Conservation (phyloP, 306 rosid genomes). For the Albizia julibrissin region DNA sequence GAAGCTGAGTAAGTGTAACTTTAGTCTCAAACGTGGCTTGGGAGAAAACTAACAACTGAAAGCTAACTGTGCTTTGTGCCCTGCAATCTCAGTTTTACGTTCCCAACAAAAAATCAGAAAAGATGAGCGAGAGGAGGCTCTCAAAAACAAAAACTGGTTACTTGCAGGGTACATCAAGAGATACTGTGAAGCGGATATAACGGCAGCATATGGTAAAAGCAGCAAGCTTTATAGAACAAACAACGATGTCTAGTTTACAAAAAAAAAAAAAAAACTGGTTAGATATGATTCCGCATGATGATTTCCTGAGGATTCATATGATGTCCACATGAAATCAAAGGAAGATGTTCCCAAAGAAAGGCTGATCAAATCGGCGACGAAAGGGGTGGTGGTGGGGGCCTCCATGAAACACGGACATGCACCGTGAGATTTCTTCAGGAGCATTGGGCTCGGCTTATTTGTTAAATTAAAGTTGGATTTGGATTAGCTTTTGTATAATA, state of each 20-base stretch:
- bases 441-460: slow-evolving; percentile 2
- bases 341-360: background rate
- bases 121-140: background rate
- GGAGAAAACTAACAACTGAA: too few species aligned
- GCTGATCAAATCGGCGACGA: slow-evolving; percentile 24
- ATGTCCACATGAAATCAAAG: background rate
- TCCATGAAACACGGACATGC: slow-evolving; percentile 20
- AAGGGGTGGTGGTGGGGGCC: slow-evolving; percentile 32
- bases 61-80: too few species aligned
- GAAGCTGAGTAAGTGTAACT: background rate
- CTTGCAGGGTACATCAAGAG: background rate
- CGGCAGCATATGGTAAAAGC: background rate
- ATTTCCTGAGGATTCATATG: background rate
- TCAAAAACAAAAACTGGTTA: background rate
- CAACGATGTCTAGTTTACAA: background rate
- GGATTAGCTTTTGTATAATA: too few species aligned
- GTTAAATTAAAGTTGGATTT: slow-evolving; percentile 26
- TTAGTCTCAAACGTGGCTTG: too few species aligned
- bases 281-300: background rate
- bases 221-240: background rate
- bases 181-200: background rate
- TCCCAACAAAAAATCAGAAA: too few species aligned
- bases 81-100: background rate
- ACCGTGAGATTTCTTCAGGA: slow-evolving; percentile 37
- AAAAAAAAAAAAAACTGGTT: background rate